Evolutionary conservation across 106 monocot genomes (phyloP), one percentile per base, ranked within the genome.

Genomic region (Dioscorea alata): DNA sequence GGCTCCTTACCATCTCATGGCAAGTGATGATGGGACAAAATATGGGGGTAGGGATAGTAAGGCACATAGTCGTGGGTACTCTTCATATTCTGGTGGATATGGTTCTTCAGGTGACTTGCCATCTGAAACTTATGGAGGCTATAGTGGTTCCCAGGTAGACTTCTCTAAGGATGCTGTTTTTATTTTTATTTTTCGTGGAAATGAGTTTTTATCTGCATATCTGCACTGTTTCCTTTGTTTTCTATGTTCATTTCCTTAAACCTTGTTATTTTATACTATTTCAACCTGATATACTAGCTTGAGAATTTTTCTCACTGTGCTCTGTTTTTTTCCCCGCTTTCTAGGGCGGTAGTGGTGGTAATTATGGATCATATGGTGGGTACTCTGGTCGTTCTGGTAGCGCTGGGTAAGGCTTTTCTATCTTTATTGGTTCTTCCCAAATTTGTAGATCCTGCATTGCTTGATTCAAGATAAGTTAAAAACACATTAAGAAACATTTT

Each of bases 311-410:
- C 49, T 33, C 33, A 8, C 42, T 42, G 42, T 42, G 42, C 10
- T 8, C 42, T 54, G 18, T 66, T 65, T 69, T 69, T n/a, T n/a
- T n/a, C 22, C 18, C 42, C 42, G 24, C 6, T 67, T 15, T 78
- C n/a, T 50, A 96, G 96, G 81, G 67, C 69, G 84, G 88, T 68
- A 82, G 88, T 42, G 76, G 82, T 71, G 71, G 75, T 53, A 42
- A 42, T 42, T 97, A 97, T 70, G 87, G 89, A 49, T 20, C 74
- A 33, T 92, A 92, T 81, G 76, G 87, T 67, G 83, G 78, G 14
- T 92, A 92, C 56, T 69, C 84, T 65, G 84, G 86, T 63, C 92
- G 89, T 20, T 76, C 86, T 68, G 84, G 89, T 64, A 83, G 87
- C 49, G 33, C 70, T 72, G 97, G 97, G 97, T 97, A 83, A 84